Base-by-base conservation (phyloP, 2,329 filamentous ascomycete species). In the Calonectria multiphialidica region DNA sequence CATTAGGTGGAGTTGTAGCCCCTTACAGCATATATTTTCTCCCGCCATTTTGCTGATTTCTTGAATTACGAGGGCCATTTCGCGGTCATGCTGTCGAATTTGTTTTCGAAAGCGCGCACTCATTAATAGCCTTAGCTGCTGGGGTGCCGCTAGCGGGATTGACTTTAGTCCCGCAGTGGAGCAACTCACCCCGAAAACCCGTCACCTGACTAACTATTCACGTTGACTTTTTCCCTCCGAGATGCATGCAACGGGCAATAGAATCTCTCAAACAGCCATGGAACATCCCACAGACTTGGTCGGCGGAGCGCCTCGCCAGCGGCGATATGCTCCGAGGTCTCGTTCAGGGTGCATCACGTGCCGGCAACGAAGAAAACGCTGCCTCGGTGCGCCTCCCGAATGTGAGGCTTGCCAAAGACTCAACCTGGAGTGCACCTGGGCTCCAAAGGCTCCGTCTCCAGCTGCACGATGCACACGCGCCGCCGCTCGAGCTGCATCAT, bases 291-390 rank as follows among this genome's bases (percentile, higher is more conserved):
- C 13, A 28, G 47, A 40, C 21, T 9, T 68, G 1, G 35, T 44
- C 42, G 44, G 25, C 44, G 66, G 66, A 15, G 55, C 10, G 23
- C 55, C 42, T 15, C 40, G 91, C 37, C 59, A 57, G 23, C 47
- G 67, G 13, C 50, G 63, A 15, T 71, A 64, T 37, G 55, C 68
- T 23, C 63, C 67, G 1, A 57, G 71, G 10, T 63, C 67, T 13
- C 33, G 62, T 8, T 21, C 25, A 18, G 73, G 73, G 16, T 75
- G 73, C 21, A 40, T 71, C 4, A 71, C 69, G 30, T 73, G 73
- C 47, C 71, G 73, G 6, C 71, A 55, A 5, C 66, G 69, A 55
- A 65, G 69, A 42, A 72, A 72, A 45, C 57, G 72, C 10, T 75
- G 71, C 47, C 23, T 35, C 16, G 49, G 21, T 9, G 59, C n/a